Base-by-base conservation (phyloP, 1,284 basidiomycete genomes). In the Heterobasidion occidentale region DNA sequence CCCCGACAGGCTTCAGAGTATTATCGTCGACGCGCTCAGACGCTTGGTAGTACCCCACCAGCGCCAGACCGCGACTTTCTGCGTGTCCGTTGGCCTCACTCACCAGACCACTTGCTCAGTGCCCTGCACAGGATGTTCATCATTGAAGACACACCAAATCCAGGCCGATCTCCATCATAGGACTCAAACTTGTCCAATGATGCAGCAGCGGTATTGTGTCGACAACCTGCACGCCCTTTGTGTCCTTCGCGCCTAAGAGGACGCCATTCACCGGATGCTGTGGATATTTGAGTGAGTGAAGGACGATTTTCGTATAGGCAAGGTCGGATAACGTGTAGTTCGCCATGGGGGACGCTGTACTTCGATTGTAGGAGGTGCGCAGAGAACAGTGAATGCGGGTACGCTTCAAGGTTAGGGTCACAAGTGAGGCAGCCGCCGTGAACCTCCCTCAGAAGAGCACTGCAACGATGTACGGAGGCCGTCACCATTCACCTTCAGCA, bases 111-210 rank as follows among this genome's bases (percentile, higher is more conserved):
- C 20, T 27, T 27, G 19, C 49, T 36, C 49, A 51, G 49, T 7
- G 3, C n/a, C 20, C 15, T n/a, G 15, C 20, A 20, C 9, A n/a
- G 4, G 20, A 17, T 35, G 4, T n/a, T 35, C 14, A 51, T 9
- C 58, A 46, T 27, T 36, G 50, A 14, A 42, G 45, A 71, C 80
- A 64, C 62, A 88, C 88, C 62, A 90, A 69, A 61, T 86, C 84
- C 51, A 91, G 73, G 12, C 86, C 88, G 59, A 88, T 83, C 65
- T 90, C 87, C 83, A 88, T 88, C 81, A 86, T 87, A 2, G 86
- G 84, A 59, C 83, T 86, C 54, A 90, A 72, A 61, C 77, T 84
- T 9, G 87, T 88, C 88, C 87, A 90, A 64, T 88, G 82, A 65
- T 90, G 89, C 52, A 89, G 75, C 36, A 90, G 72, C n/a, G 88